Evolutionary conservation across 2,329 filamentous ascomycete species (phyloP), one percentile per base, ranked within the genome.

Genomic region (Emergomyces pasteurianus): DNA sequence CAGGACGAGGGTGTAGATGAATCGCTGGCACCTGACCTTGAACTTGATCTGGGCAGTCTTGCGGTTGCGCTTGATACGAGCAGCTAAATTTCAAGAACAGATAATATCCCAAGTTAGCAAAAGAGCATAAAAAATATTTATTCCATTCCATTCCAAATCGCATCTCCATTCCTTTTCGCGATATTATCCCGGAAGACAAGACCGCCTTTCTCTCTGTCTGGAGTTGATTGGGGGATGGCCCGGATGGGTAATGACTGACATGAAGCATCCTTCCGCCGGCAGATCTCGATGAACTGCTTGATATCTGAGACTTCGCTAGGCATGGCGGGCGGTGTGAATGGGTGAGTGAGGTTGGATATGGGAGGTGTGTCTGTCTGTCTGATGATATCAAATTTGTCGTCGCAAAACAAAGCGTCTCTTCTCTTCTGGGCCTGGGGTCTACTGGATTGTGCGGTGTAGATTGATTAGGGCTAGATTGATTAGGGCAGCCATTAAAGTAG

Each of bases 221-320:
- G 21, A 18, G n/a, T 18, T 36, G 26, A 43, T 38, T 54, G 36
- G 54, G 16, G 26, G 23, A 28, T n/a, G n/a, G n/a, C n/a, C n/a
- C n/a, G n/a, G 49, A 68, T 69, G 54, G 16, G 47, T 23, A n/a
- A 46, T 59, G 63, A 57, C 91, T 75, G 89, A 99, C 94, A 96
- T 78, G 89, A 95, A 79, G 94, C 94, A 87, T 99, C 95, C 85
- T 96, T 95, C 80, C 94, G 89, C 81, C 92, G 89, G 87, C 90
- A 96, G 86, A 99, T 96, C 88, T 97, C 94, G 80, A 99, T 95
- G 90, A 99, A 99, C 86, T 96, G 79, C 78, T 99, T 97, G 86
- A 97, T 97, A 79, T 97, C 94, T 78, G 86, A 89, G 80, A 96
- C 88, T 89, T 97, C 91, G 77, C 86, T 85, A 87, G 94, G 92